Conservation (phyloP, 129 eudicot genomes). For the Escallonia herrerae region DNA sequence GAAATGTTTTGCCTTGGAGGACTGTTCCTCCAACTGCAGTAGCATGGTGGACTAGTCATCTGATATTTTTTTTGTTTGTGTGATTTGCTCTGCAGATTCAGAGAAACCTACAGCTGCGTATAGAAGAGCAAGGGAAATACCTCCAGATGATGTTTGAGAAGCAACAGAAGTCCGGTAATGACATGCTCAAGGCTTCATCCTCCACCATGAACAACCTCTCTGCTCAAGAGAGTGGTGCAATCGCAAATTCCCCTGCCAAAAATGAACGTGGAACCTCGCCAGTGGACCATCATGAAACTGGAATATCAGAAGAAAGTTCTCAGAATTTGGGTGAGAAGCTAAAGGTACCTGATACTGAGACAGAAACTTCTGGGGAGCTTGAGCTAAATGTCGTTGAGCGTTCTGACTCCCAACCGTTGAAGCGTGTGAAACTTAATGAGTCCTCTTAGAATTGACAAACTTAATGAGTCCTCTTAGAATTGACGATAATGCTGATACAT, state of each 20-base stretch:
- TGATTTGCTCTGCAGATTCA: constrained; percentile 50
- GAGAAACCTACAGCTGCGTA: constrained; percentile 82
- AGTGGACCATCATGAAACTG: constrained; percentile 10
- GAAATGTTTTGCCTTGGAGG: too few species aligned
- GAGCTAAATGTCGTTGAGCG: constrained; percentile 23
- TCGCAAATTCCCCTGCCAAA: constrained; percentile 31
- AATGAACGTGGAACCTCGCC: constrained; percentile 13
- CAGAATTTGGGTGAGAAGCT: constrained; percentile 15
- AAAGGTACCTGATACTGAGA: constrained; percentile 11
- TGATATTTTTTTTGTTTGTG: too few species aligned
- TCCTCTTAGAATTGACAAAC: constrained; percentile 15
- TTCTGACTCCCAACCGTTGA: constrained; percentile 44
- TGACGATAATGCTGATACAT: constrained; percentile 14
- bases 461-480: constrained; percentile 29
- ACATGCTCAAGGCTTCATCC: constrained; percentile 30
- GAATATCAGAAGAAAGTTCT: constrained; percentile 20
- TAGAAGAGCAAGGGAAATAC: constrained; percentile 90
- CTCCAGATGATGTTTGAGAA: constrained; percentile 87
- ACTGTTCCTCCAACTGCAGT: too few species aligned
- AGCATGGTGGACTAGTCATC: too few species aligned
- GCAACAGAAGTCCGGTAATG: constrained; percentile 67
- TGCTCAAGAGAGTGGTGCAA: constrained; percentile 19
- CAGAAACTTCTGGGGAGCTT: constrained; percentile 13
- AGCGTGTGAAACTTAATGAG: constrained; percentile 53
- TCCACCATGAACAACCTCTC: background rate